These are phyloP conservation scores for Aspergillus novofumigatus DNA, from an alignment of 2,329 filamentous ascomycete species.

Conservation along the genomic window DNA sequence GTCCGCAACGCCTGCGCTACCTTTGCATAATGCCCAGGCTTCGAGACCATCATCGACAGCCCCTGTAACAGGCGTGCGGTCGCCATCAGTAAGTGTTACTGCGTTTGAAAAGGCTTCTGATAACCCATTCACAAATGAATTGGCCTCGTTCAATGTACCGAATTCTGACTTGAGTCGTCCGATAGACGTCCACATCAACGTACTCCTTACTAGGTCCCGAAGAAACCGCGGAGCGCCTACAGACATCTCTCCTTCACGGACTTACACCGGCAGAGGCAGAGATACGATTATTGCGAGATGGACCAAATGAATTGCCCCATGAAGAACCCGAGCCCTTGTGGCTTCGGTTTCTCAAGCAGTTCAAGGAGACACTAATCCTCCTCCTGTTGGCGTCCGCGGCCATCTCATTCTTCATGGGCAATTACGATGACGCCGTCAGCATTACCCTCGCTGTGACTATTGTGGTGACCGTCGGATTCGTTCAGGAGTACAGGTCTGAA, in stretches of 20 bases:
- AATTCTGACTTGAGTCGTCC: slow-evolving; percentile 4
- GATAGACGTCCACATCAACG: slow-evolving; percentile 41
- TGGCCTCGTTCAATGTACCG: slow-evolving; percentile 13
- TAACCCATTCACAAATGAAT: neutral
- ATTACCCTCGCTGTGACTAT: slow-evolving; percentile 96
- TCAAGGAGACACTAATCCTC: slow-evolving; percentile 90
- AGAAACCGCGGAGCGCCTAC: slow-evolving; percentile 71
- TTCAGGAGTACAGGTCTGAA: slow-evolving; percentile 96
- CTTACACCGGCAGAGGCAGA: slow-evolving; percentile 77
- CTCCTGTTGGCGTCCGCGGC: slow-evolving; percentile 85
- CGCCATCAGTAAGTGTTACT: slow-evolving; percentile 31
- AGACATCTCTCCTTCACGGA: slow-evolving; percentile 79
- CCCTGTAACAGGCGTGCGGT: slow-evolving; percentile 22
- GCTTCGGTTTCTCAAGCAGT: slow-evolving; percentile 93
- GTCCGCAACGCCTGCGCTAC: slow-evolving; percentile 55
- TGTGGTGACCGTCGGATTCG: slow-evolving; percentile 90
- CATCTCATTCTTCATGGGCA: slow-evolving; percentile 85
- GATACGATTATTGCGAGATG: slow-evolving; percentile 72
- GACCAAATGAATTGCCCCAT: slow-evolving; percentile 90
- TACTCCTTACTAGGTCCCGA: slow-evolving; percentile 67
- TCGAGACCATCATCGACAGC: slow-evolving; percentile 28
- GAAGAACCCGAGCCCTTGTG: slow-evolving; percentile 91
- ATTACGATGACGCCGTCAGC: slow-evolving; percentile 90
- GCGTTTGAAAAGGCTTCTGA: neutral
- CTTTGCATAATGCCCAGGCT: slow-evolving; percentile 50